Evolutionary conservation across 2,329 filamentous ascomycete genomes (phyloP).

Genomic region (Dothiorella sarmentorum): DNA sequence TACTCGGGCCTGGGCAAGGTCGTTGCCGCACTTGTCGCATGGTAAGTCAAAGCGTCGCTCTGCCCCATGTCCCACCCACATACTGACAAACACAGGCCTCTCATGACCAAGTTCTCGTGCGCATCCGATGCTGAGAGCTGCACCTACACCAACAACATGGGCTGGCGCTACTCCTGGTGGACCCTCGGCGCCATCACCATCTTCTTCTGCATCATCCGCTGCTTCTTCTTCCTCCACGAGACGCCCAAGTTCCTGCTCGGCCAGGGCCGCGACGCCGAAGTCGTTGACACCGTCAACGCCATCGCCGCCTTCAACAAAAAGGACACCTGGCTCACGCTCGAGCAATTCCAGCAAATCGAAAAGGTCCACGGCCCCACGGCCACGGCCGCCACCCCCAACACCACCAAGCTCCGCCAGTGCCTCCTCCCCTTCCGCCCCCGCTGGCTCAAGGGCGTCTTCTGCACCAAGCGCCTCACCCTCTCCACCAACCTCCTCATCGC

Average conservation of each 20-base stretch:
- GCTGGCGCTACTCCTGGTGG: slow-evolving; percentile 45
- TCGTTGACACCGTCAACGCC: slow-evolving; percentile 45
- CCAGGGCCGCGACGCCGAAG: slow-evolving; percentile 50
- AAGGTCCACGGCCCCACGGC: slow-evolving; percentile 26
- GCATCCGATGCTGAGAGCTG: slow-evolving; percentile 18
- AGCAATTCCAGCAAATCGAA: slow-evolving; percentile 36
- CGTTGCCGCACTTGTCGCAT: not conserved
- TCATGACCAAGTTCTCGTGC: slow-evolving; percentile 19
- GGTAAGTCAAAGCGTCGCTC: not conserved
- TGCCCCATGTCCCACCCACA: not conserved
- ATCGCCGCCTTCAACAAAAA: slow-evolving; percentile 43
- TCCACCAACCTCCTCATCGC: slow-evolving; percentile 44
- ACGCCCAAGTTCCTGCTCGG: slow-evolving; percentile 60
- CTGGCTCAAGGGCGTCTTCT: slow-evolving; percentile 36
- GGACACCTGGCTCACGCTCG: slow-evolving; percentile 33
- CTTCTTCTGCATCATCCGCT: slow-evolving; percentile 50
- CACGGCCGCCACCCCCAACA: slow-evolving; percentile 13
- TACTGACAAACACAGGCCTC: not conserved
- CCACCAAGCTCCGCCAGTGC: slow-evolving; percentile 30
- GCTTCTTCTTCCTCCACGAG: slow-evolving; percentile 55
- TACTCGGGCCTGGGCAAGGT: slow-evolving; percentile 13
- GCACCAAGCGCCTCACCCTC: slow-evolving; percentile 37
- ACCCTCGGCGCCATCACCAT: slow-evolving; percentile 41
- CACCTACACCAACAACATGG: slow-evolving; percentile 34
- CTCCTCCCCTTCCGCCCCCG: slow-evolving; percentile 22